A percentile compares a stretch with the other conserved stretches of the same genome.
phyloP scores from a whole-genome alignment of 1,284 basidiomycete species.

The Sanghuangporus weigelae region DNA sequence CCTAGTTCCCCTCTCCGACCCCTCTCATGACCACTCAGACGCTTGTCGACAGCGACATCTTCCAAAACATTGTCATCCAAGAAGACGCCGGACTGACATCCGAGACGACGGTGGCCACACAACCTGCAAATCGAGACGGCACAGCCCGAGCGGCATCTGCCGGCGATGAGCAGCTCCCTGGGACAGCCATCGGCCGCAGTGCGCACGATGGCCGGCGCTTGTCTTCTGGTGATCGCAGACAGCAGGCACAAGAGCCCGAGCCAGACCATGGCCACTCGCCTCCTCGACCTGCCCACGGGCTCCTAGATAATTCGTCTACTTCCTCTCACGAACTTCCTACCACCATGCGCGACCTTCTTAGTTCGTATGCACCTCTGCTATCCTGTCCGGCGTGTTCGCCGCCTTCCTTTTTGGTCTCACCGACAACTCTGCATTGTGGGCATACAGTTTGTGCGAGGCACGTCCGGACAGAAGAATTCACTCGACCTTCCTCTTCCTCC shows the following conservation, averaged over 20 bases:
- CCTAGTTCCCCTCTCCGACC: not conserved
- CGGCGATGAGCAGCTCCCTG: not conserved
- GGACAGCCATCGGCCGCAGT: not conserved
- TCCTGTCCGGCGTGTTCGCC: constrained; percentile 39
- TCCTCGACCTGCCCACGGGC: not conserved
- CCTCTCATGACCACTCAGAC: not conserved
- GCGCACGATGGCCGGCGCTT: not conserved
- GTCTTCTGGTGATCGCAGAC: not conserved
- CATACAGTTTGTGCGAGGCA: constrained; percentile 47
- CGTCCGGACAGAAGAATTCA: constrained; percentile 24
- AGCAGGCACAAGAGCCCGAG: not conserved
- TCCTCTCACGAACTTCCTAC: not conserved
- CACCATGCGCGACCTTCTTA: not conserved
- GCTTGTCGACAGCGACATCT: not conserved
- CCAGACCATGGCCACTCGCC: not conserved
- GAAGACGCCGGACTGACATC: not conserved
- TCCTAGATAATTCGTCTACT: not conserved
- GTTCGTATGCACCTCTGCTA: constrained; percentile 25
- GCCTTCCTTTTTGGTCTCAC: constrained; percentile 31
- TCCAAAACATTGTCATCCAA: not conserved
- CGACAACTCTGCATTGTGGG: constrained; percentile 51
- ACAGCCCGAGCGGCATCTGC: not conserved
- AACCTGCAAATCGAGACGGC: not conserved
- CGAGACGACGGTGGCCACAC: not conserved
- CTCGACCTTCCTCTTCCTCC: constrained; percentile 25